Percentiles rank a stretch among this genome's conserved stretches.
Conservation (phyloP, 331 rosid species). For the Acacia concinna region DNA sequence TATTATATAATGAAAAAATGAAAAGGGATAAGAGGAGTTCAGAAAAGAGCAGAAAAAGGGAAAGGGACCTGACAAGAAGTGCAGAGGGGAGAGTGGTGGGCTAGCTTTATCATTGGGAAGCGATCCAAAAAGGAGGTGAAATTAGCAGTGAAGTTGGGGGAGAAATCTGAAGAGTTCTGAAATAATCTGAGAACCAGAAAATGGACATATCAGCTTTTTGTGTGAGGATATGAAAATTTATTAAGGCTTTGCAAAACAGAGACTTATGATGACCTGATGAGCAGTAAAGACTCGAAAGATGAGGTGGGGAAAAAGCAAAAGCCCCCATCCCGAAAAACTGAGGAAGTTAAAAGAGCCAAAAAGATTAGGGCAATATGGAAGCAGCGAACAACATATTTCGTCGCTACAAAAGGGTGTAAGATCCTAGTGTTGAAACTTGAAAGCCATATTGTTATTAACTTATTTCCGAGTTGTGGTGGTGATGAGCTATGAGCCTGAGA, state of each 20-base stretch:
- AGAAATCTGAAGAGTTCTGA: neutral
- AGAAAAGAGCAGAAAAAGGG: slow-evolving; percentile 35
- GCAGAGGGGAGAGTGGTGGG: neutral
- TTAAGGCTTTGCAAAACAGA: slow-evolving; percentile 39
- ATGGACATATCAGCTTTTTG: slow-evolving; percentile 55
- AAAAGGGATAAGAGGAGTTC: neutral
- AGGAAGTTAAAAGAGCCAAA: slow-evolving; percentile 45
- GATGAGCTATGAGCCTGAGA: neutral
- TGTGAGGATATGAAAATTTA: slow-evolving; percentile 9
- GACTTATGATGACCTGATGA: slow-evolving; percentile 33
- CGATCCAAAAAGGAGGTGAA: slow-evolving; percentile 42
- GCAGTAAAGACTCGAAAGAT: slow-evolving; percentile 16
- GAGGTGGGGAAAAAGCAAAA: slow-evolving; percentile 19
- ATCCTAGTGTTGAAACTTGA: neutral
- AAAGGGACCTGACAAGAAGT: slow-evolving; percentile 45
- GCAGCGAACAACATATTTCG: neutral
- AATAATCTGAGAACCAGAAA: slow-evolving; percentile 46
- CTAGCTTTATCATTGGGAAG: slow-evolving; percentile 48
- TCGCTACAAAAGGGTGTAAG: neutral
- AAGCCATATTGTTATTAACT: too few relatives aligned
- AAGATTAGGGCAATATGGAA: neutral
- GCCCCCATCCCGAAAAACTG: slow-evolving; percentile 45
- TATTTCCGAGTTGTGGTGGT: neutral
- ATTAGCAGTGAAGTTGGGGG: slow-evolving; percentile 20
- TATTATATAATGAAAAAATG: neutral